These are phyloP conservation scores for Penicillium cinerascens DNA, from an alignment of 495 filamentous ascomycete genomes.

Conservation along the genomic window DNA sequence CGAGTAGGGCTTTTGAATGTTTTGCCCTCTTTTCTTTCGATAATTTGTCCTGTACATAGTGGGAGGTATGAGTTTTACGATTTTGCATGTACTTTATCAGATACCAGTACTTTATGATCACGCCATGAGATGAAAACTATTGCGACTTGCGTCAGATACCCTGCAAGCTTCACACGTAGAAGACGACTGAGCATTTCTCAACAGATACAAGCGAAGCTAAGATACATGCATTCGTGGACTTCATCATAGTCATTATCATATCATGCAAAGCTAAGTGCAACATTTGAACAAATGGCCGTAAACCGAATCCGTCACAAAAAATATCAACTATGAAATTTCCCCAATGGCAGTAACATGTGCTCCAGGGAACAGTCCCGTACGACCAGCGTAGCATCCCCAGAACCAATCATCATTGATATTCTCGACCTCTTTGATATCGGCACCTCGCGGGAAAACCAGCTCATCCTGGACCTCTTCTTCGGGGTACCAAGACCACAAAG, in stretches of 20 bases:
- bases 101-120: conserved; percentile 1
- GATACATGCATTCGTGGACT: neutral
- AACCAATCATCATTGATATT: conserved; percentile 87
- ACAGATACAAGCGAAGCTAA: neutral
- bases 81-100: conserved; percentile 1
- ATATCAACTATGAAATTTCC: conserved; percentile 27
- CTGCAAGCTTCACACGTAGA: no score
- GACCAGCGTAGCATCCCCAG: conserved; percentile 74
- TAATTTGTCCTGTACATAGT: neutral
- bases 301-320: neutral
- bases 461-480: conserved; percentile 62
- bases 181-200: no score
- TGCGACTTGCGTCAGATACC: neutral
- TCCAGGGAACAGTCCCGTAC: conserved; percentile 71
- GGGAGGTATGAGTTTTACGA: neutral
- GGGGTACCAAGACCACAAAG: conserved; percentile 73
- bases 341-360: conserved; percentile 56
- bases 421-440: conserved; percentile 74
- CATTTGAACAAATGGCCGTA: neutral
- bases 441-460: conserved; percentile 75
- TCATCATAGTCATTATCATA: conserved; percentile 6
- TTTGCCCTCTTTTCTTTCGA: neutral
- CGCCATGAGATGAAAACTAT: neutral
- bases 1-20: conserved; percentile 17
- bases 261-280: conserved; percentile 3